Percentiles rank a stretch among this genome's conserved stretches.
phyloP scores from a whole-genome alignment of 208 protist genomes.

The Lotmaria passim region DNA sequence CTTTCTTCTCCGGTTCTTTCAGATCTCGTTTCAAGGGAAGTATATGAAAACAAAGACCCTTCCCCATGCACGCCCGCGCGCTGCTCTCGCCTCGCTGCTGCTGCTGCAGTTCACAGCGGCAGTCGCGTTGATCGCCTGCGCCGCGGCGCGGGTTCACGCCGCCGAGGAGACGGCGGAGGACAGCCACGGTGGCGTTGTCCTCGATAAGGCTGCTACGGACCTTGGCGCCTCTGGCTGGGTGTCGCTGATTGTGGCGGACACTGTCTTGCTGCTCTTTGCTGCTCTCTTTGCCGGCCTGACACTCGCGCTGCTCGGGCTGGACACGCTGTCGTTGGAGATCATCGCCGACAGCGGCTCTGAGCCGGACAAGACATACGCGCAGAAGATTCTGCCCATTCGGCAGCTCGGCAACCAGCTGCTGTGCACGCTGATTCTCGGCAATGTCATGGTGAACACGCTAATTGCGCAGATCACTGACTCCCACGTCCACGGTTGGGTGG shows the following conservation, averaged over 20 bases:
- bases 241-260: conserved; percentile 78
- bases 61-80: conserved; percentile 7
- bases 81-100: conserved; percentile 3
- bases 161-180: background rate
- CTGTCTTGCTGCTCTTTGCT: conserved; percentile 91
- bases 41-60: conserved; percentile 6
- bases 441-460: conserved; percentile 96
- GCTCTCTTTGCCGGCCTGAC: conserved; percentile 96
- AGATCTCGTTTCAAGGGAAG: background rate
- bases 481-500: conserved; percentile 87
- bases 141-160: background rate
- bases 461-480: conserved; percentile 94
- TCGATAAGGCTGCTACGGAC: conserved; percentile 18
- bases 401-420: conserved; percentile 96
- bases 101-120: background rate
- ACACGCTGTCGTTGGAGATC: conserved; percentile 94
- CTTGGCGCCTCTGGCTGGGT: conserved; percentile 58
- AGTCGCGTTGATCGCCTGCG: conserved; percentile 2
- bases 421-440: conserved; percentile 96
- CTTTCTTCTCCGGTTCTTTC: conserved; percentile 11
- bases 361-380: conserved; percentile 92
- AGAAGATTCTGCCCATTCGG: conserved; percentile 94
- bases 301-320: conserved; percentile 94
- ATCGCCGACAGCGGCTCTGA: conserved; percentile 88
- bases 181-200: background rate